phyloP scores from a whole-genome alignment of 768 basidiomycete species.

The Pulveroboletus ravenelii region DNA sequence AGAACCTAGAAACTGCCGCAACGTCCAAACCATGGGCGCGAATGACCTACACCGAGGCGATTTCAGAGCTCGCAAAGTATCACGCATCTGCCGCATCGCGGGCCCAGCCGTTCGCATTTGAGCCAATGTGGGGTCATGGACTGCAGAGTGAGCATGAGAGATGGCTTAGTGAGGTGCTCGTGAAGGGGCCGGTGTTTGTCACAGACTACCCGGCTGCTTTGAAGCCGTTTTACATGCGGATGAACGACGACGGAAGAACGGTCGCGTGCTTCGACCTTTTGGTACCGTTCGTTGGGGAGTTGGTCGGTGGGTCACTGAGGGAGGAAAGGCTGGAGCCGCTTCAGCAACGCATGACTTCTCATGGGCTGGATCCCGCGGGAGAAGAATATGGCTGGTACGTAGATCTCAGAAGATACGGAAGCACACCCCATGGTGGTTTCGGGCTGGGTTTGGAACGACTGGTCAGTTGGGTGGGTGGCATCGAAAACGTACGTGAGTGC shows the following conservation, averaged over 20 bases:
- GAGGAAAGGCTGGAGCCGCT: constrained; percentile 65
- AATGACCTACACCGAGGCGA: constrained; percentile 76
- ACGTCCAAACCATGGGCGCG: constrained; percentile 51
- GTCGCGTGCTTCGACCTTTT: constrained; percentile 97
- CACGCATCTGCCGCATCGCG: constrained; percentile 23
- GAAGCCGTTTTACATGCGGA: constrained; percentile 98
- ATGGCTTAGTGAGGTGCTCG: constrained; percentile 71
- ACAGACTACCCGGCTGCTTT: constrained; percentile 77
- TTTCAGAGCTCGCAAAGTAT: constrained; percentile 48
- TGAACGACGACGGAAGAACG: constrained; percentile 51
- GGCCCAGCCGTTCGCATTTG: constrained; percentile 43
- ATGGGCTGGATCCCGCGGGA: constrained; percentile 40
- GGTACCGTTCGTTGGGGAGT: constrained; percentile 82
- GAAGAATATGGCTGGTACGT: constrained; percentile 65
- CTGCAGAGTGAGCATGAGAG: constrained; percentile 91
- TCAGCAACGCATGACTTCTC: constrained; percentile 42
- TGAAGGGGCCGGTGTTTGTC: constrained; percentile 81
- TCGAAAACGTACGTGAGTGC: constrained; percentile 90
- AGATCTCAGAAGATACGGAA: constrained; percentile 79
- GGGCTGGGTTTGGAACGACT: constrained; percentile 94
- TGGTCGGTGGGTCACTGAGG: constrained; percentile 87
- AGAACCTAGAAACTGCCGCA: constrained; percentile 36
- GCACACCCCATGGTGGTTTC: constrained; percentile 91
- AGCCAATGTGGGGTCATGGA: constrained; percentile 61
- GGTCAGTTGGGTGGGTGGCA: constrained; percentile 79